Base-by-base conservation (phyloP, 495 filamentous ascomycete species). In the Cercophora scortea region DNA sequence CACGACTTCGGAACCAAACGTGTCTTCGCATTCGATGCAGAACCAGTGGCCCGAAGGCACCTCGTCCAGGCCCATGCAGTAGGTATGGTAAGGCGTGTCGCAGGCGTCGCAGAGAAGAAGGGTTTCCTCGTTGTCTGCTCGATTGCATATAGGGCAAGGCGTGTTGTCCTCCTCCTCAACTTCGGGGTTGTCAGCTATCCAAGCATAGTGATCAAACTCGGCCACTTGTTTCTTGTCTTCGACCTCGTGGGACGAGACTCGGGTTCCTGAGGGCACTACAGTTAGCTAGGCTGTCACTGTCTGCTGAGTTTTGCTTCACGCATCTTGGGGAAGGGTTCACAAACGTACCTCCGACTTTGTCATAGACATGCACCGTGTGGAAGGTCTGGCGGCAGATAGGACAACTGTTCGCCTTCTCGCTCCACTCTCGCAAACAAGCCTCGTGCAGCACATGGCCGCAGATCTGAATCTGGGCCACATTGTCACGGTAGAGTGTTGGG, bases 391-490 rank as follows among this genome's bases (percentile, higher is more conserved):
- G 88, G 67, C 93, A 99, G 67, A 97, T 94, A 12, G 93, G 93
- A 64, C 93, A 99, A 64, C 90, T 96, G 70, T 97, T 99, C 51
- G 94, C 92, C 62, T 92, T 83, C 70, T 93, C 89, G 33, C 87
- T 88, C 93, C 93, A 99, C 52, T 89, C 87, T 59, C 85, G 83
- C 52, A 99, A 71, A 63, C 93, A 99, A 45, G 85, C 82, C 68
- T 99, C 83, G 65, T 99, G 93, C 56, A 97, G 71, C 50, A 87
- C 79, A 74, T 99, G 93, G 41, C 84, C 84, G 71, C 93, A 99
- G 36, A 90, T 61, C 52, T 75, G 61, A 40, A 81, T 79, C 40
- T 73, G 55, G 36, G 78, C 78, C 46, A 81, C 71, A 45, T 66
- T 58, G 49, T 63, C 57, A 53, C 70, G 58, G 32, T 62, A 33